A percentile compares a stretch with the other conserved stretches of the same genome.
Evolutionary conservation across 2,329 filamentous ascomycete species (phyloP).

Genomic region (Cladophialophora carrionii): DNA sequence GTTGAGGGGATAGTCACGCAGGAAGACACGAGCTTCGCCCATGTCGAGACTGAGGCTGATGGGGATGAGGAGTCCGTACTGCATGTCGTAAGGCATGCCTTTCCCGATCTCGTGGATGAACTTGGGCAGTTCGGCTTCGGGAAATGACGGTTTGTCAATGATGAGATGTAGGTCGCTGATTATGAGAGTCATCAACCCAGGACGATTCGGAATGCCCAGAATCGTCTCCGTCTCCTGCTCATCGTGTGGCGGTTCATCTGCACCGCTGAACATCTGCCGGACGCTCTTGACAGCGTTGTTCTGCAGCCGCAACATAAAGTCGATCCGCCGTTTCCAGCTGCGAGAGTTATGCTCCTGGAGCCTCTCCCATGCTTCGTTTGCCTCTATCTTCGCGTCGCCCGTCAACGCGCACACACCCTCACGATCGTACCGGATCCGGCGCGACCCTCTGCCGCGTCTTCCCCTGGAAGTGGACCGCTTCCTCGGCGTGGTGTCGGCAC

Average conservation of each 20-base stretch:
- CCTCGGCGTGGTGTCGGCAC: slow-evolving; percentile 59
- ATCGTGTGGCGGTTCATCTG: slow-evolving; percentile 79
- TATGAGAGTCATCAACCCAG: slow-evolving; percentile 76
- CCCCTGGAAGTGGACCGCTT: slow-evolving; percentile 42
- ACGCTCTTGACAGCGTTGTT: slow-evolving; percentile 76
- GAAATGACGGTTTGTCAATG: slow-evolving; percentile 92
- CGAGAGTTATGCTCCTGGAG: slow-evolving; percentile 81
- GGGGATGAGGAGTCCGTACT: slow-evolving; percentile 85
- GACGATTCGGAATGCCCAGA: slow-evolving; percentile 80
- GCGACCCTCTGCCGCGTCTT: slow-evolving; percentile 42
- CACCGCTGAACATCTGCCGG: slow-evolving; percentile 77
- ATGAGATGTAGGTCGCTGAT: slow-evolving; percentile 83
- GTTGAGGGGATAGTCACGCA: slow-evolving; percentile 92
- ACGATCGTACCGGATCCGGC: slow-evolving; percentile 70
- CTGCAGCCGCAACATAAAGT: slow-evolving; percentile 70
- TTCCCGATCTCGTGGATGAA: slow-evolving; percentile 93
- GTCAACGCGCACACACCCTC: slow-evolving; percentile 75
- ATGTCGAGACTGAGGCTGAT: slow-evolving; percentile 88
- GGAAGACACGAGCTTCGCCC: slow-evolving; percentile 81
- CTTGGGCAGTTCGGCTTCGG: slow-evolving; percentile 75
- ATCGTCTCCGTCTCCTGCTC: slow-evolving; percentile 81
- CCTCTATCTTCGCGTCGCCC: slow-evolving; percentile 70
- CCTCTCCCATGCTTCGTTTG: slow-evolving; percentile 74
- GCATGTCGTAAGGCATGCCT: slow-evolving; percentile 88
- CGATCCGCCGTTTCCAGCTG: slow-evolving; percentile 91